phyloP scores from a whole-genome alignment of 495 filamentous ascomycete genomes.

The Talaromyces thailandensis region DNA sequence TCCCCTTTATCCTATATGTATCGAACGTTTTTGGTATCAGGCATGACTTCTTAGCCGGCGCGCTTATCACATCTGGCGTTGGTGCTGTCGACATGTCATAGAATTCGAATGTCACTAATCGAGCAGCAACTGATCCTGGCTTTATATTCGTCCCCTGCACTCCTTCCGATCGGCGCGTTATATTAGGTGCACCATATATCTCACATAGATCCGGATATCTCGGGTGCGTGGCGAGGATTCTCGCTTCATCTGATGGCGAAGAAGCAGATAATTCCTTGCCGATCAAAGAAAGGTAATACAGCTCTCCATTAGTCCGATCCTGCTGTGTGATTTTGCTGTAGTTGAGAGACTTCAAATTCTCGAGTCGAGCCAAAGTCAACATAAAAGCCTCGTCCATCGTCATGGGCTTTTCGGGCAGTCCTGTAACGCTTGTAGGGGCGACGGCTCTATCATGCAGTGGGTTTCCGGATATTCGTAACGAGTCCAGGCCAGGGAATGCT shows the following conservation, averaged over 20 bases:
- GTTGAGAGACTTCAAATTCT: constrained; percentile 61
- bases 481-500: constrained; percentile 55
- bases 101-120: constrained; percentile 61
- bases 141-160: constrained; percentile 25
- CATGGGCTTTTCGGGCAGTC: constrained; percentile 31
- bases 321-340: constrained; percentile 60
- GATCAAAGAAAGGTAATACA: constrained; percentile 83
- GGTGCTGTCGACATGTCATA: constrained; percentile 19
- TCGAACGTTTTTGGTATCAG: constrained; percentile 68
- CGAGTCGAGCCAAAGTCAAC: constrained; percentile 73
- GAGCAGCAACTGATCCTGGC: constrained; percentile 65
- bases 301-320: constrained; percentile 78
- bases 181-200: constrained; percentile 54
- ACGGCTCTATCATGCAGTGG: constrained; percentile 61
- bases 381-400: constrained; percentile 72
- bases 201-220: constrained; percentile 67
- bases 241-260: constrained; percentile 41
- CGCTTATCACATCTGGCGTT: neutral
- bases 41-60: constrained; percentile 14
- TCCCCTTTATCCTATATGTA: constrained; percentile 71
- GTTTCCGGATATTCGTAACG: constrained; percentile 74
- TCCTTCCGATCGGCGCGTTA: constrained; percentile 28
- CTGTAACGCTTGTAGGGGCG: constrained; percentile 25
- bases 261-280: constrained; percentile 59
- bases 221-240: constrained; percentile 50